A percentile compares a stretch with the other conserved stretches of the same genome.
phyloP scores from a whole-genome alignment of 2,329 filamentous ascomycete genomes.

The Neonectria neomacrospora region DNA sequence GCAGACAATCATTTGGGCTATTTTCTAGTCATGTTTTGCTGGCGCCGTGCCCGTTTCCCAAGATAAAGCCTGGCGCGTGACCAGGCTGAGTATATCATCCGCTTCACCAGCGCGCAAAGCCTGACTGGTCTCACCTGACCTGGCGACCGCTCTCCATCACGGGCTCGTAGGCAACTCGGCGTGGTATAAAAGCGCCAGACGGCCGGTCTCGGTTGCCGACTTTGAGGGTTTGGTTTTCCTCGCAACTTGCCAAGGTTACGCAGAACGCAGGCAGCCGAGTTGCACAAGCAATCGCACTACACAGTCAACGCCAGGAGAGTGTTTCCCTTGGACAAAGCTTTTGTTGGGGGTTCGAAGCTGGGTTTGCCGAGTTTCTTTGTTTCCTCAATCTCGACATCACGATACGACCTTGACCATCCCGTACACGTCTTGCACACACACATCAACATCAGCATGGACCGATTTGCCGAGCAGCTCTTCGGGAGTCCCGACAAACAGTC shows the following conservation, averaged over 20 bases:
- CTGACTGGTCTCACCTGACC: constrained; percentile 27
- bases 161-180: neutral
- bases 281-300: neutral
- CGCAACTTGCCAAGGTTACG: neutral
- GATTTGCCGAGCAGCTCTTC: constrained; percentile 41
- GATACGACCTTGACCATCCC: neutral
- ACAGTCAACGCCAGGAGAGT: neutral
- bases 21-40: constrained; percentile 22
- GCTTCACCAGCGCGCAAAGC: constrained; percentile 12
- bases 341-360: neutral
- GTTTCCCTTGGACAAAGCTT: neutral
- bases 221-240: constrained; percentile 1
- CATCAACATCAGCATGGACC: constrained; percentile 32
- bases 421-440: too few species aligned
- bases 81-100: constrained; percentile 15
- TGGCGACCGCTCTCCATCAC: constrained; percentile 17
- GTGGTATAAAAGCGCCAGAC: neutral
- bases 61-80: constrained; percentile 20
- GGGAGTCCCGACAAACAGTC: constrained; percentile 30
- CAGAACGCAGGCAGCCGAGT: constrained; percentile 1
- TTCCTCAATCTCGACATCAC: neutral
- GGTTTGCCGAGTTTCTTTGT: constrained; percentile 1
- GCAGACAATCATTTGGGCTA: constrained; percentile 20
- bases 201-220: neutral
- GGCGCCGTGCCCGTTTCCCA: constrained; percentile 8